Conservation (phyloP, 192 early-diverging fungal species). For the Neocallimastix lanati region DNA sequence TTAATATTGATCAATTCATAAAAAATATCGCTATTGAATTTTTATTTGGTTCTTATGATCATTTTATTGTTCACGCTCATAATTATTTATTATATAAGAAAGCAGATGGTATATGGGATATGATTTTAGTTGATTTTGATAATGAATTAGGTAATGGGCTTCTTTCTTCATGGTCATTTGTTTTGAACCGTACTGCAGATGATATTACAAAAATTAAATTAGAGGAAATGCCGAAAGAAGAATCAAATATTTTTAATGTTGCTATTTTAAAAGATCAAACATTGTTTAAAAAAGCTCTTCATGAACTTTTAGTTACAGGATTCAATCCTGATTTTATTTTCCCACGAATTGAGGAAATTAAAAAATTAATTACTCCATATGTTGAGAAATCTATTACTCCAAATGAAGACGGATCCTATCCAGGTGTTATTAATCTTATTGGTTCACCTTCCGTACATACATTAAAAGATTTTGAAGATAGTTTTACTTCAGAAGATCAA, state of each 20-base stretch:
- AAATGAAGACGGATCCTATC: neutral
- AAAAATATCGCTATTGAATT: neutral
- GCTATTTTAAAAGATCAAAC: neutral
- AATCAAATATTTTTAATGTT: neutral
- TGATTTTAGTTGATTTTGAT: neutral
- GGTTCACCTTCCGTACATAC: neutral
- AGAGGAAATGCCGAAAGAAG: neutral
- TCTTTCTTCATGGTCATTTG: neutral
- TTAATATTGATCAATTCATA: neutral
- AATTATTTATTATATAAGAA: neutral
- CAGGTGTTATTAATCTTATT: neutral
- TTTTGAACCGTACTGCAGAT: neutral
- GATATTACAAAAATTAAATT: neutral
- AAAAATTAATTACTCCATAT: neutral
- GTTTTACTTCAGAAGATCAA: neutral
- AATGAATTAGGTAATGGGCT: neutral
- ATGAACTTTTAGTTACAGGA: neutral
- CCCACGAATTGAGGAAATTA: neutral
- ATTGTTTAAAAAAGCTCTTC: neutral
- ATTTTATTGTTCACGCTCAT: neutral
- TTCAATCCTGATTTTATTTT: neutral
- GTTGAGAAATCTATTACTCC: neutral
- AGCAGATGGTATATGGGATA: neutral
- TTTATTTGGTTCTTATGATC: neutral
- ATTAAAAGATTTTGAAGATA: neutral